A percentile compares a stretch with the other conserved stretches of the same genome.
These are phyloP conservation scores for Cercophora newfieldiana DNA, from an alignment of 495 filamentous ascomycete genomes.

Conservation along the genomic window DNA sequence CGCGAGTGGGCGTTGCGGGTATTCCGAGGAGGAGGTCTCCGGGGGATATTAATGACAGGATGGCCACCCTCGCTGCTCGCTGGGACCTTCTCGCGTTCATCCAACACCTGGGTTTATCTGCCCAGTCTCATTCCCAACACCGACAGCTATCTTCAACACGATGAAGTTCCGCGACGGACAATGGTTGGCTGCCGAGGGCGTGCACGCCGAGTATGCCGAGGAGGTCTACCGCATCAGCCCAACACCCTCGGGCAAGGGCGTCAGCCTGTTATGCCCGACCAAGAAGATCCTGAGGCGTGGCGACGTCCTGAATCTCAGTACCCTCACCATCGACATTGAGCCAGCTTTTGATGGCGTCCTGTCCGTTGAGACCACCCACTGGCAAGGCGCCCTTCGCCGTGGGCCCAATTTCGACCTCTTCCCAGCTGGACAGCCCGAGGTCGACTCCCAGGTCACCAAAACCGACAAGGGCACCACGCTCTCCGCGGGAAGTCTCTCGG, in stretches of 20 bases:
- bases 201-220: conserved; percentile 55
- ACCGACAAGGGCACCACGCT: conserved; percentile 53
- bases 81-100: not conserved
- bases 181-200: conserved; percentile 51
- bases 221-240: conserved; percentile 50
- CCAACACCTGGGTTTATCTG: not conserved
- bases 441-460: conserved; percentile 50
- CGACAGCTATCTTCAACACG: not conserved
- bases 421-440: conserved; percentile 49
- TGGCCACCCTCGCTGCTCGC: not conserved
- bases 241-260: conserved; percentile 34
- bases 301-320: conserved; percentile 59
- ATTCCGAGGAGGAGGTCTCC: not conserved
- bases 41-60: not conserved
- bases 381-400: conserved; percentile 56
- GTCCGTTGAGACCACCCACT: conserved; percentile 64
- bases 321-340: conserved; percentile 47
- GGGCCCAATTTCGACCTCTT: conserved; percentile 66
- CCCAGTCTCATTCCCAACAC: not conserved
- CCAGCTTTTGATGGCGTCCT: conserved; percentile 61
- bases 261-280: conserved; percentile 53
- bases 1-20: not conserved
- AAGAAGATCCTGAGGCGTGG: conserved; percentile 48
- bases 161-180: conserved; percentile 27
- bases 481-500: conserved; percentile 54